Evolutionary conservation across 2,329 filamentous ascomycete genomes (phyloP).

Genomic region (Nemania serpens): DNA sequence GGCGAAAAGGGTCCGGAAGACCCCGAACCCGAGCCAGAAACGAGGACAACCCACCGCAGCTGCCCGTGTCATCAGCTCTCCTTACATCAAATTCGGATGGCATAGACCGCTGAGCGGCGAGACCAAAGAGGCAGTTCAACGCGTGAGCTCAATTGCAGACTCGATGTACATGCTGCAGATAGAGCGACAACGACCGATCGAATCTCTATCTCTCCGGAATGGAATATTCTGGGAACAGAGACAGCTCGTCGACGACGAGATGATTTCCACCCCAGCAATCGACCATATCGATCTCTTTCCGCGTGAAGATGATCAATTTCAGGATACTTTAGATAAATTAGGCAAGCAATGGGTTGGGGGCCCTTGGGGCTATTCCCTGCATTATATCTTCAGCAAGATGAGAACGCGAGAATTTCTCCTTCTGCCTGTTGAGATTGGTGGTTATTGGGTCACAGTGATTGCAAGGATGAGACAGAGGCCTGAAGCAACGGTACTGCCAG

Average conservation of each 20-base stretch:
- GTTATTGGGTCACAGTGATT: slow-evolving; percentile 32
- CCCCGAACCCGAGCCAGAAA: neutral
- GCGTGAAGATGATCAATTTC: slow-evolving; percentile 1
- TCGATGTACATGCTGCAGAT: slow-evolving; percentile 34
- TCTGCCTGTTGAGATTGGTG: slow-evolving; percentile 27
- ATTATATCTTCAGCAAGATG: slow-evolving; percentile 32
- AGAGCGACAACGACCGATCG: slow-evolving; percentile 24
- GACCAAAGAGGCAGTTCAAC: slow-evolving; percentile 22
- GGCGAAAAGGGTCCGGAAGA: neutral
- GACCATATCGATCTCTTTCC: slow-evolving; percentile 33
- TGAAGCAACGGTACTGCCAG: too few relatives aligned
- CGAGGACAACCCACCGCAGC: slow-evolving; percentile 29
- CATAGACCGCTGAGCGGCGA: slow-evolving; percentile 24
- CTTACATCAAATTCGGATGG: slow-evolving; percentile 34
- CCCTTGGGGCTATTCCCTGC: slow-evolving; percentile 10
- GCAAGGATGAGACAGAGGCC: neutral
- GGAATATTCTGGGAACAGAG: slow-evolving; percentile 38
- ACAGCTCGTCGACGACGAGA: slow-evolving; percentile 15
- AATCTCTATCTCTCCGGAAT: slow-evolving; percentile 24
- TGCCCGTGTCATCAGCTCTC: slow-evolving; percentile 29
- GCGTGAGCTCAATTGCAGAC: slow-evolving; percentile 18
- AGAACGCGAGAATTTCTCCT: slow-evolving; percentile 32
- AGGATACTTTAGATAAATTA: slow-evolving; percentile 18
- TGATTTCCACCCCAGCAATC: slow-evolving; percentile 32
- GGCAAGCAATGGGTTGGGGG: neutral